Evolutionary conservation across 495 filamentous ascomycete genomes (phyloP).

Genomic region (Penicillium ochrochloron): DNA sequence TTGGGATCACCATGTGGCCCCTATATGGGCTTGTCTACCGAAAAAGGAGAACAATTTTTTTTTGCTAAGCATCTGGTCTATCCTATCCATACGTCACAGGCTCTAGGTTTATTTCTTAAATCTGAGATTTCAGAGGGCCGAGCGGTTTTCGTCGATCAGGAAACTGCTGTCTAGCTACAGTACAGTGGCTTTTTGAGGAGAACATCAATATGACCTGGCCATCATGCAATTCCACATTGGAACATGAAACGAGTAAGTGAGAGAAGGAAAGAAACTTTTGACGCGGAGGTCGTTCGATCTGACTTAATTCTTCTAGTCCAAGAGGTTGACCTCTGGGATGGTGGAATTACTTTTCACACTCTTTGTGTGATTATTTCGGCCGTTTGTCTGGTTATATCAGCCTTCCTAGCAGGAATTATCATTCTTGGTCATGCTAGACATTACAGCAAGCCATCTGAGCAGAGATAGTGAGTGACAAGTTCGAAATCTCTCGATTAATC

Average conservation of each 20-base stretch:
- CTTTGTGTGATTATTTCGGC: constrained; percentile 44
- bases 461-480: constrained; percentile 60
- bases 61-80: neutral
- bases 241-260: constrained; percentile 36
- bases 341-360: constrained; percentile 27
- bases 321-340: constrained; percentile 26
- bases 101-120: neutral
- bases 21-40: neutral
- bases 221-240: constrained; percentile 41
- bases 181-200: too few relatives aligned
- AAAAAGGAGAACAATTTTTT: neutral
- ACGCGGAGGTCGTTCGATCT: constrained; percentile 1
- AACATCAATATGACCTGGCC: constrained; percentile 40
- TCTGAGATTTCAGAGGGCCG: neutral
- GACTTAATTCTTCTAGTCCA: constrained; percentile 19
- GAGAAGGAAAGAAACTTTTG: neutral
- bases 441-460: constrained; percentile 69
- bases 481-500: neutral
- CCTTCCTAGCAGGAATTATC: constrained; percentile 60
- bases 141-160: neutral
- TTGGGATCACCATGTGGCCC: constrained; percentile 11
- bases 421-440: constrained; percentile 69
- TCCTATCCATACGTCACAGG: constrained; percentile 13
- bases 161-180: neutral
- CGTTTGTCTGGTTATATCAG: constrained; percentile 58